Conservation (phyloP, 495 filamentous ascomycete species). For the Tuber aestivum region DNA sequence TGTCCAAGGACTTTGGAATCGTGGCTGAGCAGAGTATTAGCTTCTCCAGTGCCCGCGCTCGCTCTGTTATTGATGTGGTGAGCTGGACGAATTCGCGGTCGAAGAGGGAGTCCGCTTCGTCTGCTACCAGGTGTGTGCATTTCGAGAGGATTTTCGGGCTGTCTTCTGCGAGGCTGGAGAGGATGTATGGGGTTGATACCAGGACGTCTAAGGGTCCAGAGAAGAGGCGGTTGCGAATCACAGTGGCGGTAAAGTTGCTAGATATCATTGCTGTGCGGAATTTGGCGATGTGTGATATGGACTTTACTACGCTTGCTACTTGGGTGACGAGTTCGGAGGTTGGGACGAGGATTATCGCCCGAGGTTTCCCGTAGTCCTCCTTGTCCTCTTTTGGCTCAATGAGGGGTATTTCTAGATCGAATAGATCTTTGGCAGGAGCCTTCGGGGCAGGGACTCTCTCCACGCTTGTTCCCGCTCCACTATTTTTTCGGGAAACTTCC, state of each 20-base stretch:
- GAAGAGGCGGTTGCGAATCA: constrained; percentile 85
- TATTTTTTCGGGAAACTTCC: constrained; percentile 44
- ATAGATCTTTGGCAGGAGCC: constrained; percentile 49
- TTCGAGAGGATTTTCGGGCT: constrained; percentile 85
- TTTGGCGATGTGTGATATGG: constrained; percentile 72
- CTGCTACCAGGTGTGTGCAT: constrained; percentile 78
- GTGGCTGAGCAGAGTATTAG: constrained; percentile 96
- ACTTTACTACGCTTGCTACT: constrained; percentile 70
- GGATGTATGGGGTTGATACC: constrained; percentile 79
- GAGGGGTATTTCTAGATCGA: constrained; percentile 50
- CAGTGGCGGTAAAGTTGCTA: constrained; percentile 62
- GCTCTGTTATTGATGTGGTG: constrained; percentile 74
- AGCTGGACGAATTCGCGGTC: constrained; percentile 83
- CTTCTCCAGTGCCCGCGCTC: constrained; percentile 71
- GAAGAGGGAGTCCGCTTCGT: constrained; percentile 92
- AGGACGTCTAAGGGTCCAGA: constrained; percentile 71
- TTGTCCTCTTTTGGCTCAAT: constrained; percentile 49
- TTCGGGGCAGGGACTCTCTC: constrained; percentile 48
- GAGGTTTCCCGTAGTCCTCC: constrained; percentile 66
- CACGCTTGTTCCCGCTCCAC: constrained; percentile 52
- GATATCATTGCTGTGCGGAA: constrained; percentile 74
- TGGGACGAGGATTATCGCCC: constrained; percentile 82
- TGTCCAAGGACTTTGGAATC: constrained; percentile 82
- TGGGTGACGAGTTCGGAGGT: constrained; percentile 91
- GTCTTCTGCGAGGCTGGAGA: constrained; percentile 73